These are phyloP conservation scores for Ramichloridium luteum DNA, from an alignment of 2,329 filamentous ascomycete genomes.

Conservation along the genomic window DNA sequence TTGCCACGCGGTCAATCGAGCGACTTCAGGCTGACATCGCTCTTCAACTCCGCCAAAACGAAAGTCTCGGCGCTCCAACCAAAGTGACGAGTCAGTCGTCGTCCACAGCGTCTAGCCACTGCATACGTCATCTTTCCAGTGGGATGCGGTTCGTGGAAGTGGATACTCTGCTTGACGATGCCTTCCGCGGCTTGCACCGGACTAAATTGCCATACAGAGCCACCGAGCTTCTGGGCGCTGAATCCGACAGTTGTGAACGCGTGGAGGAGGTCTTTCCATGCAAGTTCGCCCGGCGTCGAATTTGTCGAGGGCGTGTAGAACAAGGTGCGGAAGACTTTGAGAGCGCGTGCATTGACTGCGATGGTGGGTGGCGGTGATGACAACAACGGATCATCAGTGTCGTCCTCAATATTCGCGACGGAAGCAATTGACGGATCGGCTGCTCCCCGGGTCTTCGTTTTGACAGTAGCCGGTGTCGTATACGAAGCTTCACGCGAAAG, in stretches of 20 bases:
- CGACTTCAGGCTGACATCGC: too few species aligned
- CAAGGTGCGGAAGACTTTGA: constrained; percentile 32
- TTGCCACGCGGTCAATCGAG: too few species aligned
- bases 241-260: constrained; percentile 41
- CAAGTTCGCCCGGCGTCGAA: constrained; percentile 35
- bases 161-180: constrained; percentile 37
- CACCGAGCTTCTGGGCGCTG: constrained; percentile 42
- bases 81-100: constrained; percentile 38
- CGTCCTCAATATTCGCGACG: background rate
- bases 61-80: constrained; percentile 41
- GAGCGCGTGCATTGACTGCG: constrained; percentile 25
- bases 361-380: constrained; percentile 17
- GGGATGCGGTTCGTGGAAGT: constrained; percentile 49
- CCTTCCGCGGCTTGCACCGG: constrained; percentile 21
- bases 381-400: background rate
- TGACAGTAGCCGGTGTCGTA: background rate
- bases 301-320: constrained; percentile 26
- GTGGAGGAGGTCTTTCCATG: constrained; percentile 38
- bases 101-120: constrained; percentile 33
- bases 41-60: constrained; percentile 13
- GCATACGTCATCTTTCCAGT: constrained; percentile 37
- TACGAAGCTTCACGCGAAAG: background rate
- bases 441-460: background rate
- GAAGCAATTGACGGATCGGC: background rate
- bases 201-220: constrained; percentile 47